Conservation (phyloP, 495 filamentous ascomycete genomes). For the Patellaria atrata region DNA sequence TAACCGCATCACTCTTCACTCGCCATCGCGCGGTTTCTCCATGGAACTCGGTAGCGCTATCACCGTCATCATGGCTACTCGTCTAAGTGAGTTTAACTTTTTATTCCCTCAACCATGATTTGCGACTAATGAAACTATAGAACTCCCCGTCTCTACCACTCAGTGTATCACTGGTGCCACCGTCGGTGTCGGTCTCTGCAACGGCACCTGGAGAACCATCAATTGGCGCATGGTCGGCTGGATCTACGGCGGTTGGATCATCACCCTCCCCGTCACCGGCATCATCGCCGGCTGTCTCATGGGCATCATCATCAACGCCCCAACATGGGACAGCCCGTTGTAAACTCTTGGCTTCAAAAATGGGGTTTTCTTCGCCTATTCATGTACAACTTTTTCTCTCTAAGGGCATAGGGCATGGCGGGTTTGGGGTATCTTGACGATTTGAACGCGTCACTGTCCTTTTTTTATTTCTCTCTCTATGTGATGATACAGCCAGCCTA, state of each 20-base stretch:
- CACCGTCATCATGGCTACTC: conserved; percentile 49
- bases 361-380: no score
- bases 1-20: conserved; percentile 55
- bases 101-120: neutral
- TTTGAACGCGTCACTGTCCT: no score
- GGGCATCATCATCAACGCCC: conserved; percentile 47
- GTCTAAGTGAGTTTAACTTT: conserved; percentile 34
- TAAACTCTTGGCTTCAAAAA: no score
- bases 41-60: conserved; percentile 56
- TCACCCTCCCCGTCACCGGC: conserved; percentile 49
- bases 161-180: conserved; percentile 28
- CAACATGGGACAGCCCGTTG: conserved; percentile 20
- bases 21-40: conserved; percentile 43
- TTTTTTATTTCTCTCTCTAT: no score
- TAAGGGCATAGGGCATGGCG: no score
- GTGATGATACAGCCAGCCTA: no score
- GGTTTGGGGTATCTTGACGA: no score
- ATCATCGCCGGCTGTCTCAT: conserved; percentile 45
- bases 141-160: conserved; percentile 35
- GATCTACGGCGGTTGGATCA: conserved; percentile 42
- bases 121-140: no score
- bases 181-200: conserved; percentile 27
- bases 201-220: conserved; percentile 36
- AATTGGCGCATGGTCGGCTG: conserved; percentile 44
- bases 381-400: no score